phyloP scores from a whole-genome alignment of 1,284 basidiomycete genomes.

The Calocybe gambosa region DNA sequence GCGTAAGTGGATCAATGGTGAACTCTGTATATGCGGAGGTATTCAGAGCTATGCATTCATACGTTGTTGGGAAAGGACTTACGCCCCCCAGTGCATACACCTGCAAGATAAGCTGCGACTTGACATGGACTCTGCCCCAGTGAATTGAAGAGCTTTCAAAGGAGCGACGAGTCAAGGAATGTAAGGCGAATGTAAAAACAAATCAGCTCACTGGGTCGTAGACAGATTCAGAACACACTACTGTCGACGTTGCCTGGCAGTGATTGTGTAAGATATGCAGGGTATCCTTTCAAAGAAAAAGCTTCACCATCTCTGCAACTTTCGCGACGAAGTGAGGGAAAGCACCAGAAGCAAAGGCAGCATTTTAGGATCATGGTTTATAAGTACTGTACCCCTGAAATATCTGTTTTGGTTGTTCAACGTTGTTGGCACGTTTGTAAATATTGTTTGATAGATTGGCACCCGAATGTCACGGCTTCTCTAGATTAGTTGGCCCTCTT shows the following conservation, averaged over 20 bases:
- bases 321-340: neutral
- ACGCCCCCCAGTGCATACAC: slow-evolving; percentile 31
- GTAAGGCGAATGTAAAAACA: neutral
- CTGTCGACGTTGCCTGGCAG: neutral
- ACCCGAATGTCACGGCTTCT: neutral
- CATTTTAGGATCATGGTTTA: neutral
- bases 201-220: neutral
- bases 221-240: neutral
- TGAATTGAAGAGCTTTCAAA: slow-evolving; percentile 15
- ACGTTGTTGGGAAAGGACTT: slow-evolving; percentile 9
- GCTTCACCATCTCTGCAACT: neutral
- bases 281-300: neutral
- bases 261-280: neutral
- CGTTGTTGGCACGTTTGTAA: neutral
- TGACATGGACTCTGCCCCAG: slow-evolving; percentile 15
- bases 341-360: neutral
- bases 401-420: neutral
- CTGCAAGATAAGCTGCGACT: slow-evolving; percentile 24
- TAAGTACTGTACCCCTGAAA: neutral
- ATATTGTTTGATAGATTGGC: neutral
- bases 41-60: neutral
- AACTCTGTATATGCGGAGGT: slow-evolving; percentile 21
- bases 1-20: slow-evolving; percentile 22
- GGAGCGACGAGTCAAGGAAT: neutral
- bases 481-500: neutral